Evolutionary conservation across 768 basidiomycete species (phyloP).

Genomic region (Botryobasidium botryosum): DNA sequence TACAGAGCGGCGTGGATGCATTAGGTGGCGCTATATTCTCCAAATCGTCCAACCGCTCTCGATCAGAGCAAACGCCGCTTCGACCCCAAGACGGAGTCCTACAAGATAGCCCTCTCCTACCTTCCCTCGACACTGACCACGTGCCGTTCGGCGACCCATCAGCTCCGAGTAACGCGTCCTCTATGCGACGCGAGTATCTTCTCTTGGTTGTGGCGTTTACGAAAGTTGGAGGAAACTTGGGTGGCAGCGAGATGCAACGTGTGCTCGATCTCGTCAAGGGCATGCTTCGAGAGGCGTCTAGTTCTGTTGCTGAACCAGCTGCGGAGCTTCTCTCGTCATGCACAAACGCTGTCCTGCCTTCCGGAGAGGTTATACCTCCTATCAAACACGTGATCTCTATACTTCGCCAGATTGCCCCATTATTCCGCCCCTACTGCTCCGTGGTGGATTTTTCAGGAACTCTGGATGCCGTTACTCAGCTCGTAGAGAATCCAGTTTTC

Average conservation of each 20-base stretch:
- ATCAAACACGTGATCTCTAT: slow-evolving; percentile 36
- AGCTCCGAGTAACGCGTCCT: slow-evolving; percentile 33
- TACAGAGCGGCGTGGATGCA: slow-evolving; percentile 54
- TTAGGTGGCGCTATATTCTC: slow-evolving; percentile 36
- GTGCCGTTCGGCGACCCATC: slow-evolving; percentile 27
- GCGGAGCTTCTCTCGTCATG: slow-evolving; percentile 39
- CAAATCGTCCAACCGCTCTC: slow-evolving; percentile 12
- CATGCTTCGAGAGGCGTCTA: slow-evolving; percentile 34
- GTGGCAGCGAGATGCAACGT: slow-evolving; percentile 8
- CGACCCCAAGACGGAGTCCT: neutral
- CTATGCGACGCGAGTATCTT: slow-evolving; percentile 52
- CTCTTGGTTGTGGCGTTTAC: slow-evolving; percentile 15
- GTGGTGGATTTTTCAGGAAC: slow-evolving; percentile 41
- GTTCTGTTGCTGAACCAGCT: slow-evolving; percentile 24
- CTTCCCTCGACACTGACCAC: neutral
- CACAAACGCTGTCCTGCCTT: slow-evolving; percentile 35
- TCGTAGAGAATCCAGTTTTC: slow-evolving; percentile 38
- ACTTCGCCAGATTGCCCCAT: slow-evolving; percentile 36
- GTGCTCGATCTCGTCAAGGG: slow-evolving; percentile 37
- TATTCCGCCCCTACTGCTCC: slow-evolving; percentile 34
- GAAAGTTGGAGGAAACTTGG: slow-evolving; percentile 13
- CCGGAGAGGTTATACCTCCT: slow-evolving; percentile 18
- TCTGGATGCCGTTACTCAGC: slow-evolving; percentile 31
- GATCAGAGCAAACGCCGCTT: neutral
- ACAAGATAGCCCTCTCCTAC: neutral